phyloP scores from a whole-genome alignment of 2,329 filamentous ascomycete genomes.

The Coleophoma crateriformis region DNA sequence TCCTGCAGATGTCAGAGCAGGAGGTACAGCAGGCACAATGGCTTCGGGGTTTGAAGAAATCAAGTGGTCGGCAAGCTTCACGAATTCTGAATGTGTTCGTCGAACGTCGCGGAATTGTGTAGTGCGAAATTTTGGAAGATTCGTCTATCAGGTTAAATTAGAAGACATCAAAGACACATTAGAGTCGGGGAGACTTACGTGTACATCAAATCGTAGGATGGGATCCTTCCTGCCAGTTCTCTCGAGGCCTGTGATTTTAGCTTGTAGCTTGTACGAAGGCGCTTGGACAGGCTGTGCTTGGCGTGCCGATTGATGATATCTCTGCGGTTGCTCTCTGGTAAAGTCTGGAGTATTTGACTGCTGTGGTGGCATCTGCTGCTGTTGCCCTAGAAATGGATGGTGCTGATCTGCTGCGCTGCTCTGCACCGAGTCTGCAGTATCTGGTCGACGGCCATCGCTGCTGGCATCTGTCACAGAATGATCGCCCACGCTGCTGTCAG shows the following conservation, averaged over 20 bases:
- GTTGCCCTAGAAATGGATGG: constrained; percentile 24
- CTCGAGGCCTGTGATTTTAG: constrained; percentile 91
- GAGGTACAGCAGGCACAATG: constrained; percentile 87
- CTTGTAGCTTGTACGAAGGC: constrained; percentile 79
- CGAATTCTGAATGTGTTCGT: constrained; percentile 90
- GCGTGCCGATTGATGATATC: constrained; percentile 22
- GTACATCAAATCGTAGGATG: constrained; percentile 90
- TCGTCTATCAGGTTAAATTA: constrained; percentile 59
- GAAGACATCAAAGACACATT: constrained; percentile 2
- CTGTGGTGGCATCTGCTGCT: constrained; percentile 23
- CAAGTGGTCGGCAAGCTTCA: constrained; percentile 92
- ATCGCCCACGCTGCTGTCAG: constrained; percentile 16
- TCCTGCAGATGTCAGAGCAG: constrained; percentile 89
- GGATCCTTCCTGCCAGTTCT: constrained; percentile 93
- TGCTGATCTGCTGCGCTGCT: constrained; percentile 18
- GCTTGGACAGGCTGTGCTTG: constrained; percentile 40
- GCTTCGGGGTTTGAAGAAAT: constrained; percentile 97
- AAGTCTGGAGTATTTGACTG: constrained; percentile 26
- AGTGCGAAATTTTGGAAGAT: constrained; percentile 95
- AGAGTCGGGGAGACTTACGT: constrained; percentile 54
- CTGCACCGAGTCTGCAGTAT: constrained; percentile 21
- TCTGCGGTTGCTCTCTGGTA: constrained; percentile 27
- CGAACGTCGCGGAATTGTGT: constrained; percentile 98
- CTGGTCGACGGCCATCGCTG: constrained; percentile 20
- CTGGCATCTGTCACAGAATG: constrained; percentile 15